Evolutionary conservation across 2,329 filamentous ascomycete genomes (phyloP).

Genomic region (Penicillium thymicola): DNA sequence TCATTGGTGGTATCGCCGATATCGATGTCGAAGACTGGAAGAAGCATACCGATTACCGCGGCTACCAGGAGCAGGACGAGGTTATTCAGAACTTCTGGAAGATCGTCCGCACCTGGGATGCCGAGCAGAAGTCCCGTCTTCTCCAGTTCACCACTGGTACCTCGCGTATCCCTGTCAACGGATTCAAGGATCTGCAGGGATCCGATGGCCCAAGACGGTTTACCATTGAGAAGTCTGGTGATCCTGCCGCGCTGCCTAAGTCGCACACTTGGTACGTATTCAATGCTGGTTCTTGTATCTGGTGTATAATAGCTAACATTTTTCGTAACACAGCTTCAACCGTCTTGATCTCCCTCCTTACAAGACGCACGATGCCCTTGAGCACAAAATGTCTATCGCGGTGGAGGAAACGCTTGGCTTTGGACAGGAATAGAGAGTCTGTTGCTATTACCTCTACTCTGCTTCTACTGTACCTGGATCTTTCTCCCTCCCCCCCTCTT

Average conservation of each 20-base stretch:
- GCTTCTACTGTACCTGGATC: constrained; percentile 6
- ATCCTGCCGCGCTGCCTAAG: constrained; percentile 86
- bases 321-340: constrained; percentile 72
- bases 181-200: constrained; percentile 97
- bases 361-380: constrained; percentile 79
- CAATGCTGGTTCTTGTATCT: not conserved
- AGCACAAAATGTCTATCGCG: constrained; percentile 89
- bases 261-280: constrained; percentile 88
- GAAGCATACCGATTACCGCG: constrained; percentile 99
- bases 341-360: constrained; percentile 92
- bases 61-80: constrained; percentile 95
- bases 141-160: constrained; percentile 97
- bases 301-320: constrained; percentile 19
- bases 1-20: constrained; percentile 99
- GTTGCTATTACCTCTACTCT: constrained; percentile 3
- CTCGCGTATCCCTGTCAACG: constrained; percentile 96
- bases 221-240: constrained; percentile 96
- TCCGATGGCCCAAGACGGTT: constrained; percentile 93
- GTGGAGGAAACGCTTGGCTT: constrained; percentile 99
- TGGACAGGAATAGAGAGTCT: constrained; percentile 75
- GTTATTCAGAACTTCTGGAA: constrained; percentile 99
- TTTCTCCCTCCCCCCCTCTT: not conserved
- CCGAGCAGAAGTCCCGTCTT: constrained; percentile 94
- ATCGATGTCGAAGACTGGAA: constrained; percentile 99
- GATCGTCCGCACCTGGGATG: constrained; percentile 89